Evolutionary conservation across 2,329 filamentous ascomycete genomes (phyloP).

Genomic region (Tolypocladium guangdongense): DNA sequence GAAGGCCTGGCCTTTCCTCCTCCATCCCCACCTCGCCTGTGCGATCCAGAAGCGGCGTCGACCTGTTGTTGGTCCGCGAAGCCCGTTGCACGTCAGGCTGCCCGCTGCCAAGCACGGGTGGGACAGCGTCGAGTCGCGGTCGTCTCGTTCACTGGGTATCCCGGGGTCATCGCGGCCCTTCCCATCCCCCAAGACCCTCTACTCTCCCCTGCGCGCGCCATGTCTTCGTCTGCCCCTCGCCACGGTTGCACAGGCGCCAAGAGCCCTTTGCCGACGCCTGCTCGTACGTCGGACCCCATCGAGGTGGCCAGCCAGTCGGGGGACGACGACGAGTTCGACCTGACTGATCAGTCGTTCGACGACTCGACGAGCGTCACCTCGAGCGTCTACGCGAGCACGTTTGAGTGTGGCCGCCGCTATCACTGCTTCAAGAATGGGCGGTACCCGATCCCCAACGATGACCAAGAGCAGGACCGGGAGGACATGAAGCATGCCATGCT

Average conservation of each 20-base stretch:
- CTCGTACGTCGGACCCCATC: not conserved
- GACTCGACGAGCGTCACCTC: conserved; percentile 1
- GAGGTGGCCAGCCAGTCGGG: not conserved
- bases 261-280: not conserved
- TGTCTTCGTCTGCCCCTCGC: no score
- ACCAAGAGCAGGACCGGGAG: conserved; percentile 26
- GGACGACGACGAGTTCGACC: conserved; percentile 1
- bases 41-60: no score
- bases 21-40: no score
- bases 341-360: not conserved
- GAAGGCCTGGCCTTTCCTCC: no score
- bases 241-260: not conserved
- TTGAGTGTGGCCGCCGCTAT: conserved; percentile 12
- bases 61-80: no score
- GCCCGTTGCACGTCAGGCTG: no score
- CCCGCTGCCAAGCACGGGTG: no score
- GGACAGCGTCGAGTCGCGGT: no score
- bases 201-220: no score
- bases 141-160: no score
- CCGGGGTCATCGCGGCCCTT: no score
- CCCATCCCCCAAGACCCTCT: no score
- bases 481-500: conserved; percentile 29
- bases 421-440: conserved; percentile 21
- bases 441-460: conserved; percentile 28
- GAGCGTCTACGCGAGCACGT: conserved; percentile 5